Percentiles rank a stretch among this genome's conserved stretches.
Conservation (phyloP, 768 basidiomycete species). For the Suillus subaureus region DNA sequence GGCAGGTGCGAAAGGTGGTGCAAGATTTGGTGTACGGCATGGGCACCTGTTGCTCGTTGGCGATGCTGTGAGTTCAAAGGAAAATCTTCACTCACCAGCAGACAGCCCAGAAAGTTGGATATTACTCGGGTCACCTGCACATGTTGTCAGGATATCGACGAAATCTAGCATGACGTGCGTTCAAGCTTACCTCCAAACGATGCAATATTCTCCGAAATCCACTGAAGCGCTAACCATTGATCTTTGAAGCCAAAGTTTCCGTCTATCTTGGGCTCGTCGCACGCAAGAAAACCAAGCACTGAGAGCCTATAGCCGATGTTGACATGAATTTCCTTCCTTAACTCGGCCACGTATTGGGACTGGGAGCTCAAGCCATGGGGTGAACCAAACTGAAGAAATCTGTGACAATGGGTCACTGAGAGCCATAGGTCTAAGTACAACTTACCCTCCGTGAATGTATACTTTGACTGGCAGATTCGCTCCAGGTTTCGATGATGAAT, state of each 20-base stretch:
- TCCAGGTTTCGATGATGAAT: conserved; percentile 44
- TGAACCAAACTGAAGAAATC: conserved; percentile 79
- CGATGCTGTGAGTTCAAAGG: neutral
- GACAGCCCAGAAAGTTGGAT: conserved; percentile 72
- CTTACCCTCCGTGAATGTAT: conserved; percentile 78
- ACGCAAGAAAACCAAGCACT: conserved; percentile 75
- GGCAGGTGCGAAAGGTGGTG: conserved; percentile 70
- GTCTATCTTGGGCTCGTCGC: conserved; percentile 56
- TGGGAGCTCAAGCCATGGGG: conserved; percentile 63
- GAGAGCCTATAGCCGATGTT: conserved; percentile 79
- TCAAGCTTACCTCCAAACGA: conserved; percentile 63
- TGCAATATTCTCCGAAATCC: conserved; percentile 68
- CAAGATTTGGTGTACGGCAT: conserved; percentile 75
- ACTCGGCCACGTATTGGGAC: conserved; percentile 67
- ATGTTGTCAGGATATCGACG: neutral
- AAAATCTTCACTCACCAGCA: conserved; percentile 48
- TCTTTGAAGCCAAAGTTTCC: conserved; percentile 89
- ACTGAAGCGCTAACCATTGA: conserved; percentile 76
- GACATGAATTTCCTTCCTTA: conserved; percentile 70
- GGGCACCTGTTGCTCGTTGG: conserved; percentile 48
- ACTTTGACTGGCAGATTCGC: conserved; percentile 65
- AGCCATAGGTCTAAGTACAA: neutral
- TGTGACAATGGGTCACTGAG: conserved; percentile 26
- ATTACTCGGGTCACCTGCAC: conserved; percentile 57
- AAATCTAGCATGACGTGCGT: neutral